Conservation (phyloP, 164 flowering plant species). For the Stephania cephalantha region DNA sequence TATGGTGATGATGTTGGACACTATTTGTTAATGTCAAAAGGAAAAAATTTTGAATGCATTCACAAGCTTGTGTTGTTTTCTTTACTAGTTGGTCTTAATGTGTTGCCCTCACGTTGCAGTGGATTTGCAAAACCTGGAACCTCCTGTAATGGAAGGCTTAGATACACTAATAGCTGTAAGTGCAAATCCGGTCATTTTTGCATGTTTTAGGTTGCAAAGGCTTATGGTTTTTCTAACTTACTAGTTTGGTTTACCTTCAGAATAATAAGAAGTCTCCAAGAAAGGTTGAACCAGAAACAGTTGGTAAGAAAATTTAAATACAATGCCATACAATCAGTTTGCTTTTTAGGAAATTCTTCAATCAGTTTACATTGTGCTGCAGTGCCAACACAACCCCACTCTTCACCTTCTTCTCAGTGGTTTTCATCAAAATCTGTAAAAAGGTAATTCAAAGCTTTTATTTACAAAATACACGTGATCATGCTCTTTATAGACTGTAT, state of each 20-base stretch:
- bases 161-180: constrained; percentile 66
- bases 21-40: not conserved
- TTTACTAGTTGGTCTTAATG: not conserved
- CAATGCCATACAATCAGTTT: not conserved
- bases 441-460: constrained; percentile 40
- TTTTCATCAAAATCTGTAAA: constrained; percentile 71
- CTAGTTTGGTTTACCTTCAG: constrained; percentile 25
- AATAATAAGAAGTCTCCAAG: constrained; percentile 43
- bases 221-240: not conserved
- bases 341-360: not conserved
- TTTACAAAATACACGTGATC: too few species aligned
- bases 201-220: not conserved
- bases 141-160: constrained; percentile 68
- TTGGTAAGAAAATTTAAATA: constrained; percentile 31
- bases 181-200: not conserved
- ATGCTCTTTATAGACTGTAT: too few species aligned
- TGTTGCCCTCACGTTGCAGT: constrained; percentile 10
- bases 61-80: not conserved
- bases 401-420: constrained; percentile 61
- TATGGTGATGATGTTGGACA: not conserved
- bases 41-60: not conserved
- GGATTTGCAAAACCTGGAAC: constrained; percentile 27
- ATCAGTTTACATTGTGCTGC: constrained; percentile 10
- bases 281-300: constrained; percentile 38
- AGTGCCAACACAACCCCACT: constrained; percentile 40